Conservation (phyloP, 1,284 basidiomycete species). For the Microbotryomycetes sp. region DNA sequence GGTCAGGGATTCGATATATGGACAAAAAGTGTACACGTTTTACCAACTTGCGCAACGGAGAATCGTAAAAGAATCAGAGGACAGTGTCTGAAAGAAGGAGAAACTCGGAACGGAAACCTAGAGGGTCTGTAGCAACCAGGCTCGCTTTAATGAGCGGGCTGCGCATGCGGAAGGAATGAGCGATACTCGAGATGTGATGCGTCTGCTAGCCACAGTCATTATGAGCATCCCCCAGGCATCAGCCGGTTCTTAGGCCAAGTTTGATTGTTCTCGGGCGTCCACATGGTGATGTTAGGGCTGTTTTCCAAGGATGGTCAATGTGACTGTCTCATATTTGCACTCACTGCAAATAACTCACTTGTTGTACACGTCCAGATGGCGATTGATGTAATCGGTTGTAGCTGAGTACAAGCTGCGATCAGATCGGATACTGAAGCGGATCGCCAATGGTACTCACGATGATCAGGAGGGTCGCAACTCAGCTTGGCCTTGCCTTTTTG, state of each 20-base stretch:
- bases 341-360: not conserved
- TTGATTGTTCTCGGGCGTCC: not conserved
- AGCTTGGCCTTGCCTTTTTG: slow-evolving; percentile 13
- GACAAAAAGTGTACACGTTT: no score
- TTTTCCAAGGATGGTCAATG: no score
- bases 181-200: no score
- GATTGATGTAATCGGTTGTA: slow-evolving; percentile 5
- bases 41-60: no score
- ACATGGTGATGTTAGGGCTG: slow-evolving; percentile 16
- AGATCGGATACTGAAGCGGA: not conserved
- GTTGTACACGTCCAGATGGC: slow-evolving; percentile 16
- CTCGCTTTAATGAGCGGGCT: no score
- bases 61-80: no score
- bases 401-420: not conserved
- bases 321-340: not conserved
- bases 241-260: slow-evolving; percentile 16
- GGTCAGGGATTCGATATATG: no score
- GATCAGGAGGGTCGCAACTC: slow-evolving; percentile 11
- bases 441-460: not conserved
- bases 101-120: no score
- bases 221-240: slow-evolving; percentile 4
- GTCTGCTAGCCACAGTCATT: no score
- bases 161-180: no score
- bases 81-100: no score
- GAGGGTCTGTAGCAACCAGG: no score